Evolutionary conservation across 1,284 basidiomycete genomes (phyloP), one percentile per base, ranked within the genome.

Genomic region (Limonomyces culmigenus): DNA sequence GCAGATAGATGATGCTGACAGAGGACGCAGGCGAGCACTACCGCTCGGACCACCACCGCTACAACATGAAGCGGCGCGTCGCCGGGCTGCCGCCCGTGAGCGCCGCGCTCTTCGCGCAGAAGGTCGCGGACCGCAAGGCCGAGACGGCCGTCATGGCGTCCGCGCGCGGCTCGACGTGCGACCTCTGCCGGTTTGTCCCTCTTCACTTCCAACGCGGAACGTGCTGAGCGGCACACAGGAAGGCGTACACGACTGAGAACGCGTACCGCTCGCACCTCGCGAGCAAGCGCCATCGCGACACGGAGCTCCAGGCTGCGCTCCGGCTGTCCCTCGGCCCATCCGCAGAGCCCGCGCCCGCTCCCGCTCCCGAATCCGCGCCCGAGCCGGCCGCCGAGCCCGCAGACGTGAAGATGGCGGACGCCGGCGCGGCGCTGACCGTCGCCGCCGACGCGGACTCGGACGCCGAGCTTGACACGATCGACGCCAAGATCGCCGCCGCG

Each of bases 41-140:
- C 56, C 75, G 76, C 45, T 88, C 88, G 25, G 95, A 99, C 56
- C 79, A 87, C 54, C 95, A 98, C 59, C 69, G 92, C 36, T 99
- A 98, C 61, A 99, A 99, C 55, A 91, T 96, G 78, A 96, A 96
- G 62, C 80, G 95, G 43, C 76, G 91, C 27, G 87, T 97, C 14
- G 92, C 95, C 5, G 76, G 72, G 12, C 67, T 99, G 2, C 81
- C 88, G 3, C 92, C 95, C 3, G 76, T 99, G 48, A 77, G 74
- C 40, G 70, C 69, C 0, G 57, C 67, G 5, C 51, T 80, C 1
- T 99, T 97, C 63, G 83, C 91, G 49, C 74, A 88, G 49, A 98
- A 97, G 52, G 81, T 96, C n/a, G 52, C 81, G 19, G 81, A 89
- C 41, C 62, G 83, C 43, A 62, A 73, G 19, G 65, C 72, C 33